Evolutionary conservation across 2,329 filamentous ascomycete genomes (phyloP).

Genomic region (Cladosporium sp.): DNA sequence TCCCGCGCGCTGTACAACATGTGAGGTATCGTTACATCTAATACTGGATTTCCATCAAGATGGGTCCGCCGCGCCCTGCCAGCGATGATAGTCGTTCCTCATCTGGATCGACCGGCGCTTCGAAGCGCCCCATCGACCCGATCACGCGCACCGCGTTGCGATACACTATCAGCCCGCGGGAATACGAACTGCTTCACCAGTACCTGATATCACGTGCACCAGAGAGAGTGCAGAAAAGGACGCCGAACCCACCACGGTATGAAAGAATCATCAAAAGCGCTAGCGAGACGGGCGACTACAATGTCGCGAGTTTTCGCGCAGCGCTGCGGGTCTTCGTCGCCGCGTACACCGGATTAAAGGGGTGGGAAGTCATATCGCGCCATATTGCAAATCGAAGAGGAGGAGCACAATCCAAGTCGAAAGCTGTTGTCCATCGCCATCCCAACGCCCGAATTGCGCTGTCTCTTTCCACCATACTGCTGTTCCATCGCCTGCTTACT

Average conservation of each 20-base stretch:
- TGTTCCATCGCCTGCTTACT: conserved; percentile 83
- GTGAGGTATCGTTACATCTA: too few species aligned
- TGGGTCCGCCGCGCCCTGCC: background rate
- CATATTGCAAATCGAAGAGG: conserved; percentile 30
- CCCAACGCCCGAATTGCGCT: conserved; percentile 70
- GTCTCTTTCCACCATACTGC: conserved; percentile 75
- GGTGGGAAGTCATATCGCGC: conserved; percentile 38
- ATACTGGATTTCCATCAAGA: background rate
- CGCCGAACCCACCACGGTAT: conserved; percentile 46
- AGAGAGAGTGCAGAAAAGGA: conserved; percentile 48
- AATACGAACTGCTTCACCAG: conserved; percentile 79
- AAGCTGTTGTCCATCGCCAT: conserved; percentile 15
- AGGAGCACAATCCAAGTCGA: background rate
- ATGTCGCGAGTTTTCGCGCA: conserved; percentile 41
- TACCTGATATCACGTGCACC: conserved; percentile 70
- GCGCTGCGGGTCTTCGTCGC: conserved; percentile 40
- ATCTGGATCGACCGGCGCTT: conserved; percentile 16
- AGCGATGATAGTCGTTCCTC: conserved; percentile 7
- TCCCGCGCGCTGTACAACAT: too few species aligned
- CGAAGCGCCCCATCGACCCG: conserved; percentile 49
- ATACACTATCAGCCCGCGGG: conserved; percentile 74
- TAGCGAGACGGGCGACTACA: conserved; percentile 35
- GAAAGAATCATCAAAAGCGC: conserved; percentile 38
- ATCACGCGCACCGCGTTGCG: conserved; percentile 78
- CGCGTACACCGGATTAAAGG: conserved; percentile 40